Conservation (phyloP, 495 filamentous ascomycete species). For the Lophiostoma macrostomum region DNA sequence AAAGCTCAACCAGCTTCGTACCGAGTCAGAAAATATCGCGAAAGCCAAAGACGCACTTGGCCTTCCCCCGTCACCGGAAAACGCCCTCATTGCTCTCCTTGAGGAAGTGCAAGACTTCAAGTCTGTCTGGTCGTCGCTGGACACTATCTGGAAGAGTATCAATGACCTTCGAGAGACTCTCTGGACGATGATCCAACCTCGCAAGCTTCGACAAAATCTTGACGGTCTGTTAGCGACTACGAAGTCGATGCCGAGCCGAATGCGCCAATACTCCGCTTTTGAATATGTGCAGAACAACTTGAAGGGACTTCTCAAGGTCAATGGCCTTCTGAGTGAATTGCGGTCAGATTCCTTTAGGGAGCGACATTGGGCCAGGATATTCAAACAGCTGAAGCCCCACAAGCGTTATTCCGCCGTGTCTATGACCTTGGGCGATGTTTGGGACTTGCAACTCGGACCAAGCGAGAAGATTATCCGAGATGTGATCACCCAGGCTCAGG, state of each 20-base stretch:
- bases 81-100: conserved; percentile 71
- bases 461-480: conserved; percentile 84
- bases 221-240: conserved; percentile 95
- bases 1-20: conserved; percentile 74
- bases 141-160: conserved; percentile 94
- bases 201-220: conserved; percentile 83
- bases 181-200: conserved; percentile 89
- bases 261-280: conserved; percentile 98
- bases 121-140: conserved; percentile 92
- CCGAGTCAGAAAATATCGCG: conserved; percentile 88
- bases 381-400: conserved; percentile 85
- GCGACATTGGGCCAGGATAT: conserved; percentile 95
- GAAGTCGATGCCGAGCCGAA: conserved; percentile 98
- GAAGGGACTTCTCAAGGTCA: conserved; percentile 85
- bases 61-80: conserved; percentile 73
- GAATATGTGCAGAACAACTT: conserved; percentile 93
- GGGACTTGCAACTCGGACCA: conserved; percentile 86
- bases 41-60: conserved; percentile 96
- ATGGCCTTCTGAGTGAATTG: conserved; percentile 79
- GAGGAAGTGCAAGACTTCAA: conserved; percentile 99
- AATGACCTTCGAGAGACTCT: conserved; percentile 87
- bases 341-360: conserved; percentile 97
- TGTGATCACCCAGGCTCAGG: conserved; percentile 92
- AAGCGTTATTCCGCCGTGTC: conserved; percentile 89
- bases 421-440: conserved; percentile 93